Conservation (phyloP, 2,329 filamentous ascomycete species). For the Fusarium mexicanum region DNA sequence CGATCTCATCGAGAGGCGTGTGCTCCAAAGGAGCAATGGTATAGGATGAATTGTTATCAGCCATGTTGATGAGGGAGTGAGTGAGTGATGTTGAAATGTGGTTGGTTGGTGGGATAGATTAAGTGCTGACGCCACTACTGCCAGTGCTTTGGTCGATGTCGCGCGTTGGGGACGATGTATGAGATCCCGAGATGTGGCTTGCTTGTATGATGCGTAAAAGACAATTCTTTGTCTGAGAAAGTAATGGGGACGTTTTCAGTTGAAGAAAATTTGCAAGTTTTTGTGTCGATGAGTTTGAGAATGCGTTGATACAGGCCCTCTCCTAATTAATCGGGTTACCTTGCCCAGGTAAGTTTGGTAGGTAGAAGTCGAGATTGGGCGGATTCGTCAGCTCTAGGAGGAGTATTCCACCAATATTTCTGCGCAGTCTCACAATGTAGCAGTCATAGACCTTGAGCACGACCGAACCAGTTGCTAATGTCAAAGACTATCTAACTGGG, state of each 20-base stretch:
- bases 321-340: constrained; percentile 25
- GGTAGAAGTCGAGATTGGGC: not conserved
- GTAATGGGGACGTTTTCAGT: not conserved
- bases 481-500: not conserved
- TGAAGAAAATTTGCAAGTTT: not conserved
- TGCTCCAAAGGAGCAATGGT: constrained; percentile 62
- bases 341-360: not conserved
- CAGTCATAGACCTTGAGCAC: not conserved
- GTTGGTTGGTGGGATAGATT: constrained; percentile 12
- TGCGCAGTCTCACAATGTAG: not conserved
- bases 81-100: constrained; percentile 5
- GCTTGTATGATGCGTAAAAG: not conserved
- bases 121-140: constrained; percentile 19
- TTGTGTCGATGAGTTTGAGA: not conserved
- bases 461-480: not conserved
- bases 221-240: not conserved
- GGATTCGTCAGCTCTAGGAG: not conserved
- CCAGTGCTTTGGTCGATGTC: not conserved
- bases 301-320: not conserved
- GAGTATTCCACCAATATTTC: constrained; percentile 7
- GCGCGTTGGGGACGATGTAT: not conserved
- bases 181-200: not conserved
- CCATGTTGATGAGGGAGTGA: constrained; percentile 22
- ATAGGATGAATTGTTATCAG: constrained; percentile 53
- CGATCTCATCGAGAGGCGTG: constrained; percentile 74